Evolutionary conservation across 345 rosid genomes (phyloP), one percentile per base, ranked within the genome.

Genomic region (Geranium rotundifolium): DNA sequence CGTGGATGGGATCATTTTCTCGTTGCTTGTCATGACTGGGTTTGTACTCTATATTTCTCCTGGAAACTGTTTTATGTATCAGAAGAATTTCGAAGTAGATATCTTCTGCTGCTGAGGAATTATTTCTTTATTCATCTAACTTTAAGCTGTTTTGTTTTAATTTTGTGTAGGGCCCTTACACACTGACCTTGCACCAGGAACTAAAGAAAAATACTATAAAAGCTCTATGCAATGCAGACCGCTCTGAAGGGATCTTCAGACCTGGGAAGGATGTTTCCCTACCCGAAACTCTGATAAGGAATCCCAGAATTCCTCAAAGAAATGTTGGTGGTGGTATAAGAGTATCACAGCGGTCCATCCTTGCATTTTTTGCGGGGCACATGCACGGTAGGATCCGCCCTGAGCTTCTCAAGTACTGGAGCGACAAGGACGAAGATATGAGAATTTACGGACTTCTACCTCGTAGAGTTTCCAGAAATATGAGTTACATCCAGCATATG

Each of bases 11-110:
- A 89, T 76, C 98, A 91, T 56, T 91, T 91, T 77, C 76, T 91
- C 50, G 98, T 85, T 64, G 98, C 98, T 63, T 91, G 98, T 80
- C 98, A 91, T 71, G 98, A 91, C 68, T 91, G 98, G 98, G 98
- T 89, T 23, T 13, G 19, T 9, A 37, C 12, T 23, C 27, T 37
- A 49, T 18, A 5, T 65, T 55, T 56, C 16, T 16, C 4, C 39
- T 65, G 16, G 5, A 52, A 5, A 37, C 4, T 5, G 46, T 37
- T 37, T 37, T 10, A 37, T 37, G 46, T 37, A 34, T 34, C 41
- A 34, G 52, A 46, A 7, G 15, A 46, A 16, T 46, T 46, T 14
- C 52, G 10, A 46, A 7, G 8, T 46, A 46, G 52, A 46, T 12
- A 46, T 46, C 52, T 46, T 46, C 14, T 46, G 52, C 52, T 7